phyloP scores from a whole-genome alignment of 768 basidiomycete species.

The Mycena venus region DNA sequence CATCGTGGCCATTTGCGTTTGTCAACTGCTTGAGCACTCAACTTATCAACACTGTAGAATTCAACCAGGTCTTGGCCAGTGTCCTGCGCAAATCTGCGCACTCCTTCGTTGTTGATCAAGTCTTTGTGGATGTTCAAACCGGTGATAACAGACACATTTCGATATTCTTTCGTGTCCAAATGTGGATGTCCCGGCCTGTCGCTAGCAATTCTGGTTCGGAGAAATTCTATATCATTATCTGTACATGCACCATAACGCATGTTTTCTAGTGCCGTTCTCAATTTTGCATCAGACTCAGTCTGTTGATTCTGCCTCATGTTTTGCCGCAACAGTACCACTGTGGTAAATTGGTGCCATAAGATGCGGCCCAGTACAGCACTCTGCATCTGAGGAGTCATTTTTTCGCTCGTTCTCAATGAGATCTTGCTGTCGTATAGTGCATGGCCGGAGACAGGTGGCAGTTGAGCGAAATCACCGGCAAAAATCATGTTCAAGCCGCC shows the following conservation, averaged over 20 bases:
- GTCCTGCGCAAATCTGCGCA: not conserved
- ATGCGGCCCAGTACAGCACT: slow-evolving; percentile 39
- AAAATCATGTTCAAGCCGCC: slow-evolving; percentile 48
- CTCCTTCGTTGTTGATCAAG: not conserved
- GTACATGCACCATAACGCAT: no score
- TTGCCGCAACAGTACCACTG: slow-evolving; percentile 46
- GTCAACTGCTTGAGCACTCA: not conserved
- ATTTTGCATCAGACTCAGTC: slow-evolving; percentile 24
- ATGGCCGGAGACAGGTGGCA: no score
- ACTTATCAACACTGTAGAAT: not conserved
- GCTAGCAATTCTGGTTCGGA: slow-evolving; percentile 36
- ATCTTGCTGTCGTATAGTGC: no score
- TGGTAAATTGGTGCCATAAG: slow-evolving; percentile 48
- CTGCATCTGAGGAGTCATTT: slow-evolving; percentile 22
- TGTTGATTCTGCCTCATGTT: slow-evolving; percentile 47
- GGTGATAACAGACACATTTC: not conserved
- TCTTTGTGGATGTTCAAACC: slow-evolving; percentile 3
- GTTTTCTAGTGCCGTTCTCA: slow-evolving; percentile 39
- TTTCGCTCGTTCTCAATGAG: no score
- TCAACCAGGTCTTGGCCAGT: not conserved
- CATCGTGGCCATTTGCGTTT: not conserved
- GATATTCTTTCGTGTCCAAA: no score
- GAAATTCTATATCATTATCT: slow-evolving; percentile 25
- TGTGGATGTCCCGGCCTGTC: not conserved
- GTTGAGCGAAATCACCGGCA: slow-evolving; percentile 50